Conservation (phyloP, 2,329 filamentous ascomycete species). For the Rhynchosporium graminicola region DNA sequence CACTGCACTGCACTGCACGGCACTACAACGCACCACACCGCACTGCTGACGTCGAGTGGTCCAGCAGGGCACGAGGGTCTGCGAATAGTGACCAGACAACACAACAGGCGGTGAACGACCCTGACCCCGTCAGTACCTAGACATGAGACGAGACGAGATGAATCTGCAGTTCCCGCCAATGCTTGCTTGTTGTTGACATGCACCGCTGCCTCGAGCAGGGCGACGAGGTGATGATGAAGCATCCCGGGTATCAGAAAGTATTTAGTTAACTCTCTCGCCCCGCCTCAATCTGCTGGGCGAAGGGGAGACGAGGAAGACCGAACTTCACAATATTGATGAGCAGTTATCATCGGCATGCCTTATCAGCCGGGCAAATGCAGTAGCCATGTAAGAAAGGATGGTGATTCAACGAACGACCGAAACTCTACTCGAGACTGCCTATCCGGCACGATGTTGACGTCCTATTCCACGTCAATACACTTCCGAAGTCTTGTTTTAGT, state of each 20-base stretch:
- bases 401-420: background rate
- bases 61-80: conserved; percentile 9
- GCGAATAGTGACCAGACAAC: conserved; percentile 22
- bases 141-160: background rate
- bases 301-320: background rate
- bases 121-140: background rate
- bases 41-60: conserved; percentile 14
- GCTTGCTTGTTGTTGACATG: conserved; percentile 12
- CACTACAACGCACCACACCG: background rate
- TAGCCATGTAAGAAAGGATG: background rate
- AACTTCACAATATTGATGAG: background rate
- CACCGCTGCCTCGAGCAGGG: conserved; percentile 19
- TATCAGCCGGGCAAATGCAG: background rate
- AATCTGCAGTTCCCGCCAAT: background rate
- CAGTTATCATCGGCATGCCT: background rate
- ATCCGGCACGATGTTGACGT: background rate
- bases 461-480: conserved; percentile 5
- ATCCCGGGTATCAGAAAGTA: conserved; percentile 21
- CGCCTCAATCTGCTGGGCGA: conserved; percentile 15
- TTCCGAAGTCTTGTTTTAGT: background rate
- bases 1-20: background rate
- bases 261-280: conserved; percentile 10
- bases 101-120: conserved; percentile 28
- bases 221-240: conserved; percentile 15
- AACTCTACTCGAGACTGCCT: background rate